Base-by-base conservation (phyloP, 352 stramenopile genomes). In the Phytophthora citrophthora region DNA sequence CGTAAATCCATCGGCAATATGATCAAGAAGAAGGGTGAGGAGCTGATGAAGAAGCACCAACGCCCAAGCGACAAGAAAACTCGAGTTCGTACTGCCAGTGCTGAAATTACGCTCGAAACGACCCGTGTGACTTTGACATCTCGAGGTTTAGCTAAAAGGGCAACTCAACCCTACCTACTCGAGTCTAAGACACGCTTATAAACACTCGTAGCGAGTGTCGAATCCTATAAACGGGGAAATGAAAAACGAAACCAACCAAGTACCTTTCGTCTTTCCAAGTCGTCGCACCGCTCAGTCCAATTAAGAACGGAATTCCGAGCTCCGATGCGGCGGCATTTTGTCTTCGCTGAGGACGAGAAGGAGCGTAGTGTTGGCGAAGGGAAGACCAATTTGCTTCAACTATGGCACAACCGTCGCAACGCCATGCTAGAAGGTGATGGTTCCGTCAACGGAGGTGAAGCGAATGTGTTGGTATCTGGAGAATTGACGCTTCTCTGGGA, bases 321-420 rank as follows among this genome's bases (percentile, higher is more conserved):
- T n/a, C 3, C 31, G 26, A 86, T 92, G 76, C 79, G 83, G 16
- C 75, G 81, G 5, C 83, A 92, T 65, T 88, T 74, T 50, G 70
- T 92, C 34, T 92, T 83, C 65, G 59, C 72, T 2, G 70, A 86
- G 40, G 72, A 92, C 32, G 79, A 78, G 71, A 52, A 70, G 15
- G 83, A 92, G 61, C 75, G 64, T 8, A 88, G 83, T 59, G 73
- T 92, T n/a, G 83, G 83, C 16, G 76, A 88, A 23, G 63, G 64
- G 24, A 74, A 77, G 23, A 43, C 63, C 47, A 90, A 81, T 38
- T 57, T 91, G 36, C 72, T 90, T 26, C 51, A 38, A 13, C 63
- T 86, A 49, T 90, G 81, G 82, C 75, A 86, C 26, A 59, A 64
- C 45, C 77, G 81, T 16, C 74, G 84, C n/a, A 53, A 56, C 13